These are phyloP conservation scores for Opeltia flavorubescens DNA, from an alignment of 495 filamentous ascomycete genomes.

Conservation along the genomic window DNA sequence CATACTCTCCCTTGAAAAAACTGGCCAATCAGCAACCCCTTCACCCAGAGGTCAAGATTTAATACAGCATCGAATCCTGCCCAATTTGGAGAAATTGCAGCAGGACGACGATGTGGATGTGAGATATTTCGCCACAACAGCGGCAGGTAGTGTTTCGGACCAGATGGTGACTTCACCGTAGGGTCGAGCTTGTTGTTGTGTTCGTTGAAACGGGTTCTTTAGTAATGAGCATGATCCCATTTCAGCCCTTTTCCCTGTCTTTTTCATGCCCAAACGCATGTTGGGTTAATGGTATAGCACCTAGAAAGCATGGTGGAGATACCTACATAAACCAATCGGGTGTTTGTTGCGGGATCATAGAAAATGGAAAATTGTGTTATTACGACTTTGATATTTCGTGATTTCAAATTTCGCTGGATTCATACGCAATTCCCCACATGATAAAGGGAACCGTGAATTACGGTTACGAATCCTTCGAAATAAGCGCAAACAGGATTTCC, in stretches of 20 bases:
- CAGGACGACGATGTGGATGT: conserved; percentile 97
- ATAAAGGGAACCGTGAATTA: no score
- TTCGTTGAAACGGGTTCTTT: background rate
- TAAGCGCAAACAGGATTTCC: no score
- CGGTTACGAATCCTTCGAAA: no score
- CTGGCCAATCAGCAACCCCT: conserved; percentile 43
- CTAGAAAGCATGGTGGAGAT: conserved; percentile 14
- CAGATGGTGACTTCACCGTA: conserved; percentile 22
- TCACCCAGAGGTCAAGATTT: conserved; percentile 66
- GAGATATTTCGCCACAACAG: conserved; percentile 79
- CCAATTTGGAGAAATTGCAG: conserved; percentile 85
- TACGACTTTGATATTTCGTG: background rate
- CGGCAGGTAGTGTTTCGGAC: conserved; percentile 30
- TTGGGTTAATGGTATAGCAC: background rate
- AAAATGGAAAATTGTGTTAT: background rate
- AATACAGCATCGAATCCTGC: conserved; percentile 75
- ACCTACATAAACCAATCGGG: conserved; percentile 18
- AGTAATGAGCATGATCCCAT: background rate
- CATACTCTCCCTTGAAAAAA: conserved; percentile 69
- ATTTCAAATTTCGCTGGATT: no score
- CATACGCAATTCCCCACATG: no score
- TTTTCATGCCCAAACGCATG: conserved; percentile 1
- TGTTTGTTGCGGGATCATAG: background rate
- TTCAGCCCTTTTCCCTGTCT: background rate
- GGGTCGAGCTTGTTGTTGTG: background rate